These are phyloP conservation scores for Platismatia glauca DNA, from an alignment of 495 filamentous ascomycete species.

Conservation along the genomic window DNA sequence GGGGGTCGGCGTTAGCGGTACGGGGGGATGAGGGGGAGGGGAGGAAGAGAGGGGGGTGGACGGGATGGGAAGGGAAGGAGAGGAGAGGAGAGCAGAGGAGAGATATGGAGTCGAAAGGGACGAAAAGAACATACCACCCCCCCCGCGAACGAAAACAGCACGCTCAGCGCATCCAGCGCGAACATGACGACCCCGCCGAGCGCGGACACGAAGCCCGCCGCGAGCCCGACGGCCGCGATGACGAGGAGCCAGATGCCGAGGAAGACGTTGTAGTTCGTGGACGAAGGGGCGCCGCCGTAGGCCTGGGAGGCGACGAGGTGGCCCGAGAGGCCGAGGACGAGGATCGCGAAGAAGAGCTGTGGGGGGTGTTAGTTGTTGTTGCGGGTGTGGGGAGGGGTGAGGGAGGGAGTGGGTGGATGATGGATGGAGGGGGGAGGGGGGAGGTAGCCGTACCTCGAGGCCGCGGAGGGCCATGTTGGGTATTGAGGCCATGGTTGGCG, in stretches of 20 bases:
- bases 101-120: neutral
- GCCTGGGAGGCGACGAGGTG: constrained; percentile 21
- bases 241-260: constrained; percentile 38
- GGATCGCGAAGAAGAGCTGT: constrained; percentile 22
- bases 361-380: neutral
- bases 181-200: constrained; percentile 44
- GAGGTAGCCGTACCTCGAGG: constrained; percentile 9
- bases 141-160: constrained; percentile 54
- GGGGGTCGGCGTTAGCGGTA: neutral
- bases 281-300: constrained; percentile 18
- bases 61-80: neutral
- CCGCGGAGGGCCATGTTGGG: constrained; percentile 16
- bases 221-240: constrained; percentile 56
- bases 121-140: constrained; percentile 45
- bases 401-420: no score
- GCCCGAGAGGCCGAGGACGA: constrained; percentile 21
- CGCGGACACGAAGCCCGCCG: constrained; percentile 38
- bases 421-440: neutral
- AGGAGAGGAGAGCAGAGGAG: neutral
- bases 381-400: neutral
- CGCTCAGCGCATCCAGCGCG: constrained; percentile 48
- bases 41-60: neutral
- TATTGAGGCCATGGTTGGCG: constrained; percentile 12
- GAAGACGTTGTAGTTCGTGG: constrained; percentile 21
- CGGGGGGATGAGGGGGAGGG: neutral